Percentiles rank a stretch among this genome's conserved stretches.
Evolutionary conservation across 2,329 filamentous ascomycete species (phyloP).

Genomic region (Mycocentrospora acerina): DNA sequence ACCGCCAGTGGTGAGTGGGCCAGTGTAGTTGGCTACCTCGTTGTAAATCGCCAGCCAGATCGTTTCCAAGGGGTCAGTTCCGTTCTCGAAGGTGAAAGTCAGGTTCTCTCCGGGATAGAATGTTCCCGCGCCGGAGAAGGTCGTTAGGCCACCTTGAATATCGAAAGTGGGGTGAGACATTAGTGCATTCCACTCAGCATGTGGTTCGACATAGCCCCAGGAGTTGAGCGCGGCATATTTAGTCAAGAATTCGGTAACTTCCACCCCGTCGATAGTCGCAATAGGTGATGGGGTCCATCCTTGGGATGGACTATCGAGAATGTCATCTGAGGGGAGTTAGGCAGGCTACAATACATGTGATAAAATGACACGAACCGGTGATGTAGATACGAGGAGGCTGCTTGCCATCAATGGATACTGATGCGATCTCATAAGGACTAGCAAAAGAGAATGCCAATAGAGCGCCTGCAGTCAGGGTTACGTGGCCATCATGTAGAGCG

Average conservation of each 20-base stretch:
- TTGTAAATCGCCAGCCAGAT: slow-evolving; percentile 22
- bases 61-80: slow-evolving; percentile 10
- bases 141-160: slow-evolving; percentile 15
- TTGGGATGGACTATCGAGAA: slow-evolving; percentile 19
- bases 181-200: slow-evolving; percentile 45
- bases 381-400: slow-evolving; percentile 33
- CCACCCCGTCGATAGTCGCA: slow-evolving; percentile 22
- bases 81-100: slow-evolving; percentile 25
- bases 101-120: slow-evolving; percentile 39
- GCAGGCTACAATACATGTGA: background rate
- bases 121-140: slow-evolving; percentile 17
- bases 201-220: slow-evolving; percentile 38
- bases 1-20: slow-evolving; percentile 40
- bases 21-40: slow-evolving; percentile 11
- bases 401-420: slow-evolving; percentile 23
- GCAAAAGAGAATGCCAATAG: slow-evolving; percentile 22
- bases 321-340: slow-evolving; percentile 23
- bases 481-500: slow-evolving; percentile 38
- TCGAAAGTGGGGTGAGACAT: slow-evolving; percentile 18
- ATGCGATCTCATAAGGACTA: slow-evolving; percentile 24
- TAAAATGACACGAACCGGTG: slow-evolving; percentile 30
- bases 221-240: slow-evolving; percentile 30
- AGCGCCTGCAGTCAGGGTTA: slow-evolving; percentile 21
- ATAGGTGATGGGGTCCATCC: slow-evolving; percentile 22
- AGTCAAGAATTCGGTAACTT: slow-evolving; percentile 17